These are phyloP conservation scores for Penicillium sumatraense DNA, from an alignment of 2,329 filamentous ascomycete genomes.

Conservation along the genomic window DNA sequence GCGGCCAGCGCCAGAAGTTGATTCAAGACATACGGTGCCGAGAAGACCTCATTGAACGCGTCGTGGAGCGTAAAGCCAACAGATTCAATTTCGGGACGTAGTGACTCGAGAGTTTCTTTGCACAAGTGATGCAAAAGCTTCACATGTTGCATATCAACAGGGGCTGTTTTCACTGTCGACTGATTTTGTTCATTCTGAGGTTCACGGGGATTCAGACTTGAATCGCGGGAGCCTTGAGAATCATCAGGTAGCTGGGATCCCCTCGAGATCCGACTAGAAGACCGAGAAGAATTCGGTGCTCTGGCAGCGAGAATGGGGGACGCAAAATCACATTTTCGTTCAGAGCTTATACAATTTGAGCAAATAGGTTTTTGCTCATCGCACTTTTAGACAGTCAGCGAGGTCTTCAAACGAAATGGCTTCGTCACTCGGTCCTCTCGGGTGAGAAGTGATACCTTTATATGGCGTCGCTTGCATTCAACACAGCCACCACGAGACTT, in stretches of 20 bases:
- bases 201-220: background rate
- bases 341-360: slow-evolving; percentile 33
- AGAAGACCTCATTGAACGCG: slow-evolving; percentile 8
- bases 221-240: background rate
- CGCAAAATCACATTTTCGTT: slow-evolving; percentile 21
- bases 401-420: background rate
- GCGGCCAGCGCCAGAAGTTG: slow-evolving; percentile 53
- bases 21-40: slow-evolving; percentile 52
- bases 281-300: background rate
- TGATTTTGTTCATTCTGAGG: background rate
- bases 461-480: slow-evolving; percentile 7
- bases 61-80: slow-evolving; percentile 1
- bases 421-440: too few species aligned
- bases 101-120: slow-evolving; percentile 11
- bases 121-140: slow-evolving; percentile 35
- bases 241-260: background rate
- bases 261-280: background rate
- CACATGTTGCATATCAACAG: slow-evolving; percentile 35
- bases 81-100: background rate
- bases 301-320: background rate
- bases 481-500: slow-evolving; percentile 2
- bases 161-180: background rate
- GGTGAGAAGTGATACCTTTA: slow-evolving; percentile 31
- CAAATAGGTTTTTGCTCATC: slow-evolving; percentile 39
- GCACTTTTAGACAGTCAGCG: slow-evolving; percentile 27